These are phyloP conservation scores for Aspergillus nanangensis DNA, from an alignment of 495 filamentous ascomycete species.

Conservation along the genomic window DNA sequence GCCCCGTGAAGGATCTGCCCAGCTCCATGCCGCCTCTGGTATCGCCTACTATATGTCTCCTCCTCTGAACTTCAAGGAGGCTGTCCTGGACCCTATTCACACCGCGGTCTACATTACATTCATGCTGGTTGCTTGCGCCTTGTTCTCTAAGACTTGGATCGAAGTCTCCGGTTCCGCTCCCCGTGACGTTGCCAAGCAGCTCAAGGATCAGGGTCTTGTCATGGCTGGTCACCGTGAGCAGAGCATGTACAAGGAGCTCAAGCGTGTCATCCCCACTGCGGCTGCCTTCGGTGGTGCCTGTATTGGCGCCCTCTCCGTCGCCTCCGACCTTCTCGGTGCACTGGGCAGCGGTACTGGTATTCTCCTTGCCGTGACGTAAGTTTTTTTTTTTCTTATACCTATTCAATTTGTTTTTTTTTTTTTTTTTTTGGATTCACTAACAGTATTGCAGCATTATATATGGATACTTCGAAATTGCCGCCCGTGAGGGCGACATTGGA, in stretches of 20 bases:
- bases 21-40: constrained; percentile 88
- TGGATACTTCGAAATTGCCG: constrained; percentile 97
- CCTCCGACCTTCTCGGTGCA: constrained; percentile 92
- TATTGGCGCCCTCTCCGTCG: constrained; percentile 95
- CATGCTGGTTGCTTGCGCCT: constrained; percentile 94
- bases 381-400: constrained; percentile 21
- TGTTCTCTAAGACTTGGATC: constrained; percentile 99
- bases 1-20: constrained; percentile 89
- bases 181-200: constrained; percentile 97
- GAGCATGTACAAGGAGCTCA: constrained; percentile 99
- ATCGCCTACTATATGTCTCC: constrained; percentile 99
- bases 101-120: constrained; percentile 93
- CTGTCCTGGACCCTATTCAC: constrained; percentile 92
- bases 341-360: constrained; percentile 97
- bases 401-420: constrained; percentile 14
- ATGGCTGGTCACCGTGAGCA: constrained; percentile 99
- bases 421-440: no score
- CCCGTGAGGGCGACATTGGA: constrained; percentile 90
- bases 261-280: constrained; percentile 97
- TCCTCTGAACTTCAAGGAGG: constrained; percentile 94
- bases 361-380: constrained; percentile 96
- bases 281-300: constrained; percentile 98
- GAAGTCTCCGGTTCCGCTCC: constrained; percentile 97
- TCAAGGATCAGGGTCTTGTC: constrained; percentile 98
- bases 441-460: constrained; percentile 97